Base-by-base conservation (phyloP, 116 monocot genomes). In the Iris pallida region DNA sequence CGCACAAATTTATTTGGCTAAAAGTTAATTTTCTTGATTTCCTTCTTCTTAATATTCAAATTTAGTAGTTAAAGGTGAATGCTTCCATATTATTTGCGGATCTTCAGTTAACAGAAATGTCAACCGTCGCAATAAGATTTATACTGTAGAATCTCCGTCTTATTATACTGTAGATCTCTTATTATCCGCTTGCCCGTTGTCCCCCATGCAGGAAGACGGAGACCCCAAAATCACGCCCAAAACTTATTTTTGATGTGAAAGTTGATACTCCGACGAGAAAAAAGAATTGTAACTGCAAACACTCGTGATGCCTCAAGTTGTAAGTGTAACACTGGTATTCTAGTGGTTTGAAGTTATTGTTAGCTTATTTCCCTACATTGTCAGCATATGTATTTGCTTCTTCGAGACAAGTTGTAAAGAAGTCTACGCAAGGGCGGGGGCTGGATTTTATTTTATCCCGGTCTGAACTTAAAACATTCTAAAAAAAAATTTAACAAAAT, bases 281-380 rank as follows among this genome's bases (percentile, higher is more conserved):
- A 40, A 75, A 76, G 67, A 72, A 79, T 49, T 84, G 80, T 79
- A 82, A 81, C 69, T 87, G 86, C 76, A 84, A 80, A 68, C 81
- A 87, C 47, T 87, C 86, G 11, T 74, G 63, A 79, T 87, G 86
- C 60, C 71, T 87, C 71, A 87, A 87, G 45, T 55, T 87, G 86
- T 86, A 86, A 64, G 82, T 72, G 9, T 17, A 15, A 41, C n/a
- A 54, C n/a, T 42, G 41, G n/a, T 43, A 16, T 41, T 42, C 46
- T 11, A 6, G n/a, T 42, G 13, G 42, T 53, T 67, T 54, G 2
- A 55, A 4, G 8, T 20, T 42, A 54, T 52, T 30, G 0, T 64
- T 14, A 67, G 30, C 30, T 30, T 3, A 30, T 30, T 30, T 30
- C 30, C 30, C 30, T n/a, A n/a, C 30, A 30, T 30, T 30, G 30